Base-by-base conservation (phyloP, 2,329 filamentous ascomycete genomes). In the Fusarium setosum region DNA sequence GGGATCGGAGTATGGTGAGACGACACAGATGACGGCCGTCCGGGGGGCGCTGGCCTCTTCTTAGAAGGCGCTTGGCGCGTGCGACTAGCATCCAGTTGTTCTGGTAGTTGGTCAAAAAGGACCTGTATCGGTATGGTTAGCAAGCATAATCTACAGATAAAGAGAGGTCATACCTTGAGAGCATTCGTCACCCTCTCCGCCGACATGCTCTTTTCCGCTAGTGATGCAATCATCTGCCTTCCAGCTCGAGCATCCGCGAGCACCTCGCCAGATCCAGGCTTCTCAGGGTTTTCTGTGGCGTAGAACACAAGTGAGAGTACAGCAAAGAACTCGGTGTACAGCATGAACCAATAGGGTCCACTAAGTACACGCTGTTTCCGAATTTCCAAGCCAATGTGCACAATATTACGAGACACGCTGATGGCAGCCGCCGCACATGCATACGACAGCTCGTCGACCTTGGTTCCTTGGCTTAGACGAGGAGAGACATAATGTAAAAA, bases 181-280 rank as follows among this genome's bases (percentile, higher is more conserved):
- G 92, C 91, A 42, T 84, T 85, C 1, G 92, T 93, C 72, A 96
- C 96, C 62, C 93, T 86, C 74, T 97, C 93, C 4, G 96, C 96
- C 32, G 94, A 94, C 83, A 96, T 86, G 73, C 94, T 97, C 71
- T 91, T 90, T 71, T 92, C 89, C 4, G 94, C 91, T 58, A 98
- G 84, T 15, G 88, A 89, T 49, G 89, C 88, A 61, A 98, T 86
- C 63, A 94, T 92, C 65, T 95, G 90, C 73, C 92, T 92, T 17
- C 95, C 96, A 64, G 93, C 91, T 61, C 89, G 85, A 1, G 94
- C 95, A 78, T 98, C 95, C 52, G 90, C 90, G 60, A 97, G 82
- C 20, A 97, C 91, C 63, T 97, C 94, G 50, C 90, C 85, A 6
- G 90, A 90, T 2, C 90, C 91, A 5, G 86, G 81, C 72, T 91